Conservation (phyloP, 495 filamentous ascomycete genomes). For the Eremomyces bilateralis region DNA sequence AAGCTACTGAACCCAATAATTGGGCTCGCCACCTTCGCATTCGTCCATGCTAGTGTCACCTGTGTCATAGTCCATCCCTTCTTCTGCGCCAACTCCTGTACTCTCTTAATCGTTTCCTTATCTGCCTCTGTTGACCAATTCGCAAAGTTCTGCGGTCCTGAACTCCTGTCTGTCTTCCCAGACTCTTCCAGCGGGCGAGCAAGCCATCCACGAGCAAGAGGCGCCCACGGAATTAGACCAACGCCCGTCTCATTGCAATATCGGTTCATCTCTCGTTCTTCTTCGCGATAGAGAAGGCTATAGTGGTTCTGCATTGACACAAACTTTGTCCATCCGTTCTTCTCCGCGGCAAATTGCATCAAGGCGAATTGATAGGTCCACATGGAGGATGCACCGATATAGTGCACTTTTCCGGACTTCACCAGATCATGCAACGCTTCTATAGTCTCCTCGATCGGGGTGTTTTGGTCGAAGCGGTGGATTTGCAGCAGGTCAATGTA, state of each 20-base stretch:
- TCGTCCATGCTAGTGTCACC: constrained; percentile 19
- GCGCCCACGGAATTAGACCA: constrained; percentile 12
- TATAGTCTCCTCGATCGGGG: constrained; percentile 17
- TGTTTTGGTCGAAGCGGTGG: constrained; percentile 12
- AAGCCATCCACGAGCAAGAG: constrained; percentile 18
- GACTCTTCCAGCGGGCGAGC: constrained; percentile 13
- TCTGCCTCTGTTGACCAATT: constrained; percentile 10
- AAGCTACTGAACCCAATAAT: constrained; percentile 19
- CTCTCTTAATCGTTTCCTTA: constrained; percentile 17
- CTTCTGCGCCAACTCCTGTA: constrained; percentile 21
- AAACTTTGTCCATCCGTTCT: constrained; percentile 23
- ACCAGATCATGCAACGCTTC: constrained; percentile 19
- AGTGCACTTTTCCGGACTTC: constrained; percentile 18
- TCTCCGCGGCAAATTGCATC: constrained; percentile 19
- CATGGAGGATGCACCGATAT: constrained; percentile 20
- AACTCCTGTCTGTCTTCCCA: constrained; percentile 12
- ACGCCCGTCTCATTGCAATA: constrained; percentile 17
- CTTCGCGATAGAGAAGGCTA: constrained; percentile 29
- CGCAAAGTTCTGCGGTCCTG: constrained; percentile 11
- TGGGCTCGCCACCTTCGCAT: constrained; percentile 15
- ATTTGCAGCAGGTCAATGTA: constrained; percentile 19
- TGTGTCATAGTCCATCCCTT: constrained; percentile 19
- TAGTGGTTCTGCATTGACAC: constrained; percentile 23
- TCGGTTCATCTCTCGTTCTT: constrained; percentile 33
- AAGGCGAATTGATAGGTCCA: constrained; percentile 18